A percentile compares a stretch with the other conserved stretches of the same genome.
Conservation (phyloP, 805 yeast species). For the Maudiozyma bulderi region DNA sequence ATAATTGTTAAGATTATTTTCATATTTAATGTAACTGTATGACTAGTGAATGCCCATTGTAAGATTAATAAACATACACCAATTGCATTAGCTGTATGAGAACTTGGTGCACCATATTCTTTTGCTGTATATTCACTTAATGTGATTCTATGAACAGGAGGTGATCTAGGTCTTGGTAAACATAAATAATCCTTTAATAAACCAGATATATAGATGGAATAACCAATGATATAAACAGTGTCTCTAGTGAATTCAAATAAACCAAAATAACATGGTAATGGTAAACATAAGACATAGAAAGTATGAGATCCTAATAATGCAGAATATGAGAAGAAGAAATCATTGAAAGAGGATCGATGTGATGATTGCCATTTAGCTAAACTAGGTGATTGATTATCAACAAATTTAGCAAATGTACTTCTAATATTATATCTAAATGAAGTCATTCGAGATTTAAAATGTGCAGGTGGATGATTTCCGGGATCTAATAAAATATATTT, state of each 20-base stretch:
- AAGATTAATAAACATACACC: constrained; percentile 54
- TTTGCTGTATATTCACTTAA: constrained; percentile 83
- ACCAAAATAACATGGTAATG: constrained; percentile 79
- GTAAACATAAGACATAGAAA: constrained; percentile 82
- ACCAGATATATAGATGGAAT: constrained; percentile 58
- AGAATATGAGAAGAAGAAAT: constrained; percentile 73
- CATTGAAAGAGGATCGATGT: constrained; percentile 43
- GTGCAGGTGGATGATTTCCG: constrained; percentile 59
- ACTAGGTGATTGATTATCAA: constrained; percentile 55
- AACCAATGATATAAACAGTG: constrained; percentile 55
- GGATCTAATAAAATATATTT: constrained; percentile 30
- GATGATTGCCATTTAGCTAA: constrained; percentile 47
- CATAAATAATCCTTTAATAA: constrained; percentile 75
- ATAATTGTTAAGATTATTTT: constrained; percentile 1
- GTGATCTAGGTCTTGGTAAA: constrained; percentile 84
- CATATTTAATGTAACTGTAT: not conserved
- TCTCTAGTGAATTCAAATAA: constrained; percentile 49
- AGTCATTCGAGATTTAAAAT: constrained; percentile 50
- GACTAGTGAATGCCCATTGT: not conserved
- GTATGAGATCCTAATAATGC: constrained; percentile 91
- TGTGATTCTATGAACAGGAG: constrained; percentile 84
- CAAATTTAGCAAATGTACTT: constrained; percentile 40
- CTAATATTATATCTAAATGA: constrained; percentile 47
- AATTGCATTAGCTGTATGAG: constrained; percentile 92
- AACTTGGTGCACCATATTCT: constrained; percentile 92